Evolutionary conservation across 805 yeast genomes (phyloP).

Genomic region (Ogataea thermomethanolica): DNA sequence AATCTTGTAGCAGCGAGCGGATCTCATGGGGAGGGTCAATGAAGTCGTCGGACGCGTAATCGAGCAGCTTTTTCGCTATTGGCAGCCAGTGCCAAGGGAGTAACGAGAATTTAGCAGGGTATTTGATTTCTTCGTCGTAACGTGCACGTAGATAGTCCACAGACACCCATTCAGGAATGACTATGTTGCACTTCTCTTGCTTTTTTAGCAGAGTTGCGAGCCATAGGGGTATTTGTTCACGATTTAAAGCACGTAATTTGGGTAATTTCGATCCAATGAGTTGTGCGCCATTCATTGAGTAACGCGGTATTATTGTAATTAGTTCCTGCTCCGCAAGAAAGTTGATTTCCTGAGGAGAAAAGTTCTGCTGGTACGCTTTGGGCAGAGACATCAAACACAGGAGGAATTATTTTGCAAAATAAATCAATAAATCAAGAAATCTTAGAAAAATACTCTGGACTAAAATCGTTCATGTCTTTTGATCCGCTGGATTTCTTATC

Average conservation of each 20-base stretch:
- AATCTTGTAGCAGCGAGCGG: slow-evolving; percentile 70
- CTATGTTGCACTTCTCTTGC: slow-evolving; percentile 81
- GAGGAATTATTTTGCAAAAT: too few species aligned
- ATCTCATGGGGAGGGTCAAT: slow-evolving; percentile 68
- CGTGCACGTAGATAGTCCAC: slow-evolving; percentile 48
- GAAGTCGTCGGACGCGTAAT: slow-evolving; percentile 73
- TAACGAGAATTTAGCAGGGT: slow-evolving; percentile 56
- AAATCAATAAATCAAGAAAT: background rate
- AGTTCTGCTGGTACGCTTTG: slow-evolving; percentile 45
- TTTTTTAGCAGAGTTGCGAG: slow-evolving; percentile 76
- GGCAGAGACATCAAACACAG: slow-evolving; percentile 58
- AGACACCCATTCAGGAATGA: slow-evolving; percentile 83
- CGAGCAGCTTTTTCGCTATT: slow-evolving; percentile 62
- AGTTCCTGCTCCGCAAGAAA: slow-evolving; percentile 81
- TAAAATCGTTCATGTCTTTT: slow-evolving; percentile 12
- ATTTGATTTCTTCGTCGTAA: slow-evolving; percentile 63
- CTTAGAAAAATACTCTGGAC: background rate
- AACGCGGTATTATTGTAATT: slow-evolving; percentile 75
- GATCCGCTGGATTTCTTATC: slow-evolving; percentile 24
- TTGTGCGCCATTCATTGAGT: slow-evolving; percentile 59
- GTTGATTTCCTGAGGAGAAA: slow-evolving; percentile 74
- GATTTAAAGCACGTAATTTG: slow-evolving; percentile 59
- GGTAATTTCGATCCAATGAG: slow-evolving; percentile 63
- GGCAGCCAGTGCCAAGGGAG: slow-evolving; percentile 93
- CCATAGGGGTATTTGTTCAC: slow-evolving; percentile 80